Conservation (phyloP, 345 rosid species). For the Syzygium jambos region DNA sequence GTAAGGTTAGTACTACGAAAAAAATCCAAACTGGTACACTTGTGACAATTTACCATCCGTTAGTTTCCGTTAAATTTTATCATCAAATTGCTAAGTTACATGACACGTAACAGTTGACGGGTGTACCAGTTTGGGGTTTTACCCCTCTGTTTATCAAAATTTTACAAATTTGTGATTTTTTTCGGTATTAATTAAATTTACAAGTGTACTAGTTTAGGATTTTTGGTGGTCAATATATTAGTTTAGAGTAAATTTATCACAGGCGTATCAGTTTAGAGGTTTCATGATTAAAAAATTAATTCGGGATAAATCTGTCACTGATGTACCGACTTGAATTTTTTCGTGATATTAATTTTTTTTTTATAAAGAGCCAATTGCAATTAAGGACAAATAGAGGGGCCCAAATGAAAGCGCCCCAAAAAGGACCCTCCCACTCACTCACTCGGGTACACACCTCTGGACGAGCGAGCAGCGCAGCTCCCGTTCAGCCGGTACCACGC, state of each 20-base stretch:
- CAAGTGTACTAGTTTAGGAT: fast-evolving
- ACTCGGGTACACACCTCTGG: not conserved
- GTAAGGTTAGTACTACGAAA: fast-evolving
- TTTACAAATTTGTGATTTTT: too few relatives aligned
- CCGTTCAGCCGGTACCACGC: not conserved
- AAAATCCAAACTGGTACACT: not conserved
- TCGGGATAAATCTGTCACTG: fast-evolving
- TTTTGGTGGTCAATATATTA: not conserved
- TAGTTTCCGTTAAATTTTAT: fast-evolving
- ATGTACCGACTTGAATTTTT: fast-evolving
- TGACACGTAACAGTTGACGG: too few relatives aligned
- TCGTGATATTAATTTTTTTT: fast-evolving
- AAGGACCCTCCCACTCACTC: not conserved
- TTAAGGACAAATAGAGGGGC: not conserved
- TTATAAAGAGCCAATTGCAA: not conserved
- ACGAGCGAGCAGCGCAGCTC: not conserved
- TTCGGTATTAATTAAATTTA: too few relatives aligned
- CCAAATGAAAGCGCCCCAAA: not conserved
- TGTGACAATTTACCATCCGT: fast-evolving
- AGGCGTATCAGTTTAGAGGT: fast-evolving
- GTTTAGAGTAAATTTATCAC: fast-evolving
- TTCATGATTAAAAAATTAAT: too few relatives aligned
- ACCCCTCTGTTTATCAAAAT: too few relatives aligned
- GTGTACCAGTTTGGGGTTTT: too few relatives aligned
- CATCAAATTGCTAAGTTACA: too few relatives aligned